phyloP scores from a whole-genome alignment of 148 eudicot genomes.

The Rheum nobile region DNA sequence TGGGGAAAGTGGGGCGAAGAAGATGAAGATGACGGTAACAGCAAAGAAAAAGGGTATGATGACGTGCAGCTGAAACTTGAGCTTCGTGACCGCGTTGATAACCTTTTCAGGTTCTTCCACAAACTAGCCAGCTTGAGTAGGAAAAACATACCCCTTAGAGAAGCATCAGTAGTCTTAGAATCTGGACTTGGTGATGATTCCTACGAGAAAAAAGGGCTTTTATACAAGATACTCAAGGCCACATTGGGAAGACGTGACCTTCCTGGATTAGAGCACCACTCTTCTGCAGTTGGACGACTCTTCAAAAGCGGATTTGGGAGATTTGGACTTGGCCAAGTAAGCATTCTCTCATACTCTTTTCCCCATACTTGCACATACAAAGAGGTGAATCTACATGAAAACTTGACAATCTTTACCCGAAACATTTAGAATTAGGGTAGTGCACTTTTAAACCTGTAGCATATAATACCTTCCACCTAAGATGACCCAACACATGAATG shows the following conservation, averaged over 20 bases:
- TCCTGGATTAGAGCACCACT: slow-evolving; percentile 89
- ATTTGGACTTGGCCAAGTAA: slow-evolving; percentile 95
- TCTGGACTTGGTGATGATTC: slow-evolving; percentile 41
- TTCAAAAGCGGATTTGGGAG: slow-evolving; percentile 95
- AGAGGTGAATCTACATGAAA: background rate
- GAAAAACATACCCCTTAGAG: slow-evolving; percentile 37
- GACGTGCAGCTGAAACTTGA: slow-evolving; percentile 89
- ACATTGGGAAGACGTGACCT: slow-evolving; percentile 56
- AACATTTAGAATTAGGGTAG: background rate
- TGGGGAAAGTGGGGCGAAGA: slow-evolving; percentile 98
- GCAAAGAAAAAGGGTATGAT: slow-evolving; percentile 55
- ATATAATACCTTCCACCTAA: too few species aligned
- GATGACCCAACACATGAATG: background rate
- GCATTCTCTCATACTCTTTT: background rate
- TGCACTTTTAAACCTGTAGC: background rate
- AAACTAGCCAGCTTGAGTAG: slow-evolving; percentile 57
- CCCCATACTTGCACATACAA: background rate
- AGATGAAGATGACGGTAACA: slow-evolving; percentile 40
- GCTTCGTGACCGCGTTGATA: slow-evolving; percentile 84
- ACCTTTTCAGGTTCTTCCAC: slow-evolving; percentile 77
- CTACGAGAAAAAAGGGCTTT: slow-evolving; percentile 55
- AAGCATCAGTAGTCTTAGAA: slow-evolving; percentile 32
- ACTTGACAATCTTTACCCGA: background rate
- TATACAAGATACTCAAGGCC: slow-evolving; percentile 52
- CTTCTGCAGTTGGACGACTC: slow-evolving; percentile 91